Evolutionary conservation across 1,139 yeast genomes (phyloP).

Genomic region (Saccharomyces hybrid): DNA sequence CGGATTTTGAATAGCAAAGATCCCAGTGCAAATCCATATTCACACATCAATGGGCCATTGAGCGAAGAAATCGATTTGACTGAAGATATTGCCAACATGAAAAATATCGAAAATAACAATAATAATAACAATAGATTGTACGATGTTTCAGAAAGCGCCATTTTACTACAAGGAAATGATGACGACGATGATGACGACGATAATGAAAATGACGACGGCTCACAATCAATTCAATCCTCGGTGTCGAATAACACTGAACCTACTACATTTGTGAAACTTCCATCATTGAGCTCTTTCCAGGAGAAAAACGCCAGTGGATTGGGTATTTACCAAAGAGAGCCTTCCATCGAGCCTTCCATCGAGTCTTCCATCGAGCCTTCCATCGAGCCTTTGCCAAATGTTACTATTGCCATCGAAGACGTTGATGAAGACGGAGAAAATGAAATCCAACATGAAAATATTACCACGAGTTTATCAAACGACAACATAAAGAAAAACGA

Average conservation of each 20-base stretch:
- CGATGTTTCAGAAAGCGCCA: too few relatives aligned
- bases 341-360: neutral
- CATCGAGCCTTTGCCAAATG: neutral
- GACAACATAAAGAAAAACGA: constrained; percentile 1
- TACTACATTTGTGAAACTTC: neutral
- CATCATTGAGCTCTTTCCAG: neutral
- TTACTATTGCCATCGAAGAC: neutral
- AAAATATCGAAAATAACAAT: too few relatives aligned
- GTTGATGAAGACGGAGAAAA: neutral
- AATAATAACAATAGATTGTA: too few relatives aligned
- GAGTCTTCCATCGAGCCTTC: too few relatives aligned
- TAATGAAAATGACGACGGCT: too few relatives aligned
- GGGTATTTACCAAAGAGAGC: neutral
- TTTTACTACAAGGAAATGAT: too few relatives aligned
- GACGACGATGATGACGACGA: too few relatives aligned
- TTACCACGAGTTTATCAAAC: neutral
- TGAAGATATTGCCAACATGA: too few relatives aligned
- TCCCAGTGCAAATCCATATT: too few relatives aligned
- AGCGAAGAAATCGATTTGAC: too few relatives aligned
- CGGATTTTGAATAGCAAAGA: constrained; percentile 37
- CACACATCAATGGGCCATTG: too few relatives aligned
- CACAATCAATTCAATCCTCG: neutral
- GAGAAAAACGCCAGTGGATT: neutral
- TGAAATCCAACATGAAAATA: neutral
- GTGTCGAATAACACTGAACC: neutral